Evolutionary conservation across 257 asterid species (phyloP), one percentile per base, ranked within the genome.

Genomic region (Capsicum baccatum): DNA sequence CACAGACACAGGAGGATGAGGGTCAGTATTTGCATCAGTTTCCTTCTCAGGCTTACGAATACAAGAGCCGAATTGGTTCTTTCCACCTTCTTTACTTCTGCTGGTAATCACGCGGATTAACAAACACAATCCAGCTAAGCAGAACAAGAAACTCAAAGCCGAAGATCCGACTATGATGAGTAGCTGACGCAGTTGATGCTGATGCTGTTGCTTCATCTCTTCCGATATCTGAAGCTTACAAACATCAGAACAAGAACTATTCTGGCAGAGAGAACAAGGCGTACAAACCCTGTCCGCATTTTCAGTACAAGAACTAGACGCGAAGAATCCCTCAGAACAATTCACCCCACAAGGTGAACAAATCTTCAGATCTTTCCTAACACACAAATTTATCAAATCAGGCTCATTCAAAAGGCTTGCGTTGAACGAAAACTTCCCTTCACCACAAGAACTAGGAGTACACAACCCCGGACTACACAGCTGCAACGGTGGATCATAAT

Each of bases 401-500:
- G 95, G 90, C 91, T 94, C 99, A 81, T 90, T 94, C 2, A 96
- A 88, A 52, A 90, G 89, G 93, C 98, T 96, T 0, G 99, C 99
- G 70, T 96, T 92, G 92, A 93, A 96, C 5, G 96, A 90, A 83
- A 94, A 96, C 91, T 85, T 91, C 39, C 92, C 92, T 60, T 90
- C 92, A 0, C 94, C 90, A 33, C 99, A 96, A 7, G 85, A 21
- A 64, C 87, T 89, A 6, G 96, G 86, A 14, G 86, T 88, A 83
- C 99, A 96, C 44, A 94, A 86, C 0, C 99, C 98, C 1, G 99
- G 99, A 82, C 98, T 96, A 81, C 98, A 96, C 81, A 96, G 83
- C 96, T 96, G 93, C 93, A 96, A 79, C 0, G 99, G 99, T 47
- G 99, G 99, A 86, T 92, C 96, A 80, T 92, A 92, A 85, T 87